Evolutionary conservation across 257 asterid species (phyloP).

Genomic region (Mitragyna speciosa): DNA sequence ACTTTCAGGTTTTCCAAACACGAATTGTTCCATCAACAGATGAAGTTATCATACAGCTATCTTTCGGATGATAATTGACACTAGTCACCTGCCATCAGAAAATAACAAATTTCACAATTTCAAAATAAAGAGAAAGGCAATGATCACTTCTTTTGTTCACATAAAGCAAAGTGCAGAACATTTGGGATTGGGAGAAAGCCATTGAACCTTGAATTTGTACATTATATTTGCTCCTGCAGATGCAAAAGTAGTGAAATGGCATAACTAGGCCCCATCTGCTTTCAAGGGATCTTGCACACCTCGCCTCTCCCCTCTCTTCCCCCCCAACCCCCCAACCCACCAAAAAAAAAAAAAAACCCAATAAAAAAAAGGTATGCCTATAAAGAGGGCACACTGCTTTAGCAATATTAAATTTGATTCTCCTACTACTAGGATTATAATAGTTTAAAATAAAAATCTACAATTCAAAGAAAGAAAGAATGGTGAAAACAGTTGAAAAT

Average conservation of each 20-base stretch:
- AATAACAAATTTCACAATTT: conserved; percentile 3
- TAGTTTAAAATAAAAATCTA: background rate
- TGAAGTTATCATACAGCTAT: conserved; percentile 77
- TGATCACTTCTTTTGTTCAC: background rate
- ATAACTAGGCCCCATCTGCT: background rate
- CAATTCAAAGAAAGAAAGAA: background rate
- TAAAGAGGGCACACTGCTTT: background rate
- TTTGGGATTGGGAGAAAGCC: background rate
- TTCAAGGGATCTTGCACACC: background rate
- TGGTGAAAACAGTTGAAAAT: background rate
- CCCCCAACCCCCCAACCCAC: too few species aligned
- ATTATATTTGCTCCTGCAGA: too few species aligned
- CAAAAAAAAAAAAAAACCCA: too few species aligned
- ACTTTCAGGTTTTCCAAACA: conserved; percentile 78
- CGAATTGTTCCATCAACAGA: conserved; percentile 87
- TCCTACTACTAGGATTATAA: background rate
- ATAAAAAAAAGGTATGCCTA: background rate
- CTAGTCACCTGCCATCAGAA: conserved; percentile 70
- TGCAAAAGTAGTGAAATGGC: background rate
- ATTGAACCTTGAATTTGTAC: background rate
- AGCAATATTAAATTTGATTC: background rate
- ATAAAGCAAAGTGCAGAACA: background rate
- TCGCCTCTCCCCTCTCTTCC: too few species aligned
- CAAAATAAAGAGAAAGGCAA: background rate
- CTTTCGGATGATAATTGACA: conserved; percentile 91